Percentiles rank a stretch among this genome's conserved stretches.
Evolutionary conservation across 169 alveolate species (phyloP).

Genomic region (Plasmodium inui): DNA sequence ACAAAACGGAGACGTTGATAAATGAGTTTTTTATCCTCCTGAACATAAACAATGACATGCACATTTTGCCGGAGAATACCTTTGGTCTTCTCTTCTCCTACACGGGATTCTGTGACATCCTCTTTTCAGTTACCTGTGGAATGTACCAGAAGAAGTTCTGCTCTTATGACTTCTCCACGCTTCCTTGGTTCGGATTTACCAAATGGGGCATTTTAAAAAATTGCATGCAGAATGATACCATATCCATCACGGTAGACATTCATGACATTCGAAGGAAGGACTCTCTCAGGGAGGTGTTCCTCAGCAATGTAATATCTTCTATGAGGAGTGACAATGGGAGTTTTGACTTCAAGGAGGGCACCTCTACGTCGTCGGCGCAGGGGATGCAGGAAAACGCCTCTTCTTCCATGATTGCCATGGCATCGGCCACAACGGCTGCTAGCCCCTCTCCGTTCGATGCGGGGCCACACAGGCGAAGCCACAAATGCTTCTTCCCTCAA

Average conservation of each 20-base stretch:
- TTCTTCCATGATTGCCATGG: background rate
- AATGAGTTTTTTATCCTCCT: slow-evolving; percentile 42
- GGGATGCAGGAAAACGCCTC: background rate
- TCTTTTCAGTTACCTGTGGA: slow-evolving; percentile 61
- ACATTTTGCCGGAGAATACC: background rate
- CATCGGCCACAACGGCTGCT: background rate
- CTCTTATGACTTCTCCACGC: slow-evolving; percentile 16
- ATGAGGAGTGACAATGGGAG: background rate
- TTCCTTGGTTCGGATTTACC: slow-evolving; percentile 61
- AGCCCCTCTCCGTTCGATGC: background rate
- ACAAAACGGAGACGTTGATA: slow-evolving; percentile 32
- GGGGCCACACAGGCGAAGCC: background rate
- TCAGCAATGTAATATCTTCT: slow-evolving; percentile 5
- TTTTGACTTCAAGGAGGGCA: background rate
- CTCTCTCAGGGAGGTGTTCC: slow-evolving; percentile 6
- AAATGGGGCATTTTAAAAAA: slow-evolving; percentile 62
- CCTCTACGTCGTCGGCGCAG: background rate
- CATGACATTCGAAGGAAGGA: slow-evolving; percentile 38
- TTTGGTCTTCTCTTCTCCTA: slow-evolving; percentile 56
- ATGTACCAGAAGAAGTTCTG: slow-evolving; percentile 13
- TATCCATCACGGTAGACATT: slow-evolving; percentile 36
- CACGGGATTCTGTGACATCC: slow-evolving; percentile 66
- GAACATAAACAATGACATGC: slow-evolving; percentile 13
- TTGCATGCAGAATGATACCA: slow-evolving; percentile 36
- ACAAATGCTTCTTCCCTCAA: background rate